Conservation (phyloP, 2,329 filamentous ascomycete genomes). For the Aspergillus puulaauensis region DNA sequence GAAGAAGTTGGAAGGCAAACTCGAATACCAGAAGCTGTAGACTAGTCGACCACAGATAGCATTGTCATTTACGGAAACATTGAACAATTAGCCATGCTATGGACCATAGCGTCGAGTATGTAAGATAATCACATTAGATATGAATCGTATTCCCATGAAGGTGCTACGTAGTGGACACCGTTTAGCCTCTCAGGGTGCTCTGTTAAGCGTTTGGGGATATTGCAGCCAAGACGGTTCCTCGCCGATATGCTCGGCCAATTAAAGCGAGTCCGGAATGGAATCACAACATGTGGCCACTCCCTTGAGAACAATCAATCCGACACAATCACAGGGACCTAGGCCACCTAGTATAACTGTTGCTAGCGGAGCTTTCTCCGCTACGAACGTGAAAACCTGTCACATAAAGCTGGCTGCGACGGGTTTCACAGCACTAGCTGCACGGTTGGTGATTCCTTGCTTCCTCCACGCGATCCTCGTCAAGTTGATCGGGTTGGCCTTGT, state of each 20-base stretch:
- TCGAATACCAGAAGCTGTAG: slow-evolving; percentile 95
- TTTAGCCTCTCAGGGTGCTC: neutral
- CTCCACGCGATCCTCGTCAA: neutral
- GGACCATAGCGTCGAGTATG: neutral
- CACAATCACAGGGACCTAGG: neutral
- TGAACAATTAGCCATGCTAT: slow-evolving; percentile 16
- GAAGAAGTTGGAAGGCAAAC: slow-evolving; percentile 98
- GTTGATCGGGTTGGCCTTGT: too few relatives aligned
- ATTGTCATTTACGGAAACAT: slow-evolving; percentile 18
- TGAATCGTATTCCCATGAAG: neutral
- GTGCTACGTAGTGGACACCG: neutral
- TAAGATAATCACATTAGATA: neutral
- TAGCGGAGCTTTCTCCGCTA: neutral
- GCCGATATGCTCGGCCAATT: slow-evolving; percentile 8
- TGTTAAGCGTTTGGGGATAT: neutral
- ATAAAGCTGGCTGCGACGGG: neutral
- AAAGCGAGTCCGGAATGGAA: slow-evolving; percentile 1
- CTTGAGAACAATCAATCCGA: neutral
- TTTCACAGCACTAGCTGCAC: neutral
- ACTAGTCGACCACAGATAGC: slow-evolving; percentile 2
- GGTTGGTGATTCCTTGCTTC: neutral
- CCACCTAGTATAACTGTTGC: neutral
- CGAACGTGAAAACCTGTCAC: neutral
- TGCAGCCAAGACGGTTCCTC: slow-evolving; percentile 10
- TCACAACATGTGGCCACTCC: slow-evolving; percentile 15